Base-by-base conservation (phyloP, 108 stramenopile species). In the Skeletonema tropicum region DNA sequence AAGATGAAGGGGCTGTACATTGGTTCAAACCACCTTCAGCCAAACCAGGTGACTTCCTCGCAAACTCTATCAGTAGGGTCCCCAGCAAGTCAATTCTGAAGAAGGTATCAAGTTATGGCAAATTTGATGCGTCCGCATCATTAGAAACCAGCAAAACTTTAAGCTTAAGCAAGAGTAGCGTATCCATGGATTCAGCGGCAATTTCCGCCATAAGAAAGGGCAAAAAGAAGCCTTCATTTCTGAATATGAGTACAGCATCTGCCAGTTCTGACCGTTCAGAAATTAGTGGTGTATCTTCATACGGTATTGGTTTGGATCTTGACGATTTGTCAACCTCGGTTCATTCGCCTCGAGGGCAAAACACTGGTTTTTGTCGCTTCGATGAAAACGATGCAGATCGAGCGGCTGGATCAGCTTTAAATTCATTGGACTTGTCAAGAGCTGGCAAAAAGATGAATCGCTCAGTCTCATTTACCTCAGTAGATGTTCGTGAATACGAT, bases 401-500 rank as follows among this genome's bases (percentile, higher is more conserved):
- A 15, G 60, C 75, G 15, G 52, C 46, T 11, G 58, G 39, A 10
- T 35, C 57, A 10, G 63, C 41, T 55, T 30, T 14, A 14, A 48
- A 30, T 1, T 46, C 59, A 9, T 57, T 14, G 14, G 26, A 57
- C 58, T 59, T 38, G 9, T 31, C 68, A 55, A 45, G 59, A 42
- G 35, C 55, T 25, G 55, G 36, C 8, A 58, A 36, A 11, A 66
- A 36, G 30, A 71, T 78, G 42, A 55, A 48, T 26, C 77, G 77
- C 19, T 71, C 57, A 60, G 80, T 82, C 23, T 82, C 80, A 3
- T 83, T 83, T 23, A 31, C 57, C 29, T 33, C 75, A 32, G 82
- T 83, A 32, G 63, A 71, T 45, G 73, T 83, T 19, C 66, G 82
- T 45, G 77, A 79, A 69, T 83, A 83, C 63, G 70, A 64, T 33